A percentile compares a stretch with the other conserved stretches of the same genome.
phyloP scores from a whole-genome alignment of 257 asterid species.

The Ligustrum vulgare region DNA sequence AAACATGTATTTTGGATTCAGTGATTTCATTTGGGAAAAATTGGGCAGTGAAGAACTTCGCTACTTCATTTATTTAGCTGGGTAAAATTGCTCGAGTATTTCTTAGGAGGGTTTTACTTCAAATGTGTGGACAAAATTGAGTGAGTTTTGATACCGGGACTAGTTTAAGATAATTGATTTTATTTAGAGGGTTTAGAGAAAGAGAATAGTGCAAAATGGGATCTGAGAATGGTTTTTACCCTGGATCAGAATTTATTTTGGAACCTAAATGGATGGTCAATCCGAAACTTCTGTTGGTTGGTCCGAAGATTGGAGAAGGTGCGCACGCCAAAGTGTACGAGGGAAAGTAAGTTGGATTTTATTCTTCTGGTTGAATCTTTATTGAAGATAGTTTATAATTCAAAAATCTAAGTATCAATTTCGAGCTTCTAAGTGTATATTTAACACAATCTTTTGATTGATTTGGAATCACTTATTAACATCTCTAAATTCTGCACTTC shows the following conservation, averaged over 20 bases:
- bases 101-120: conserved; percentile 34
- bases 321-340: conserved; percentile 97
- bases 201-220: conserved; percentile 47
- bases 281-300: conserved; percentile 86
- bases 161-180: conserved; percentile 28
- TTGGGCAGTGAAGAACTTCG: conserved; percentile 17
- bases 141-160: conserved; percentile 29
- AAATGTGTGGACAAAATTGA: conserved; percentile 12
- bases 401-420: background rate
- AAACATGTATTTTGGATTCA: conserved; percentile 12
- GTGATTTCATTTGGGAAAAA: conserved; percentile 21
- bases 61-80: conserved; percentile 10
- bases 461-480: background rate
- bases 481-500: background rate
- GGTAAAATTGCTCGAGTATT: conserved; percentile 10
- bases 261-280: conserved; percentile 82
- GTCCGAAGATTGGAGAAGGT: conserved; percentile 97
- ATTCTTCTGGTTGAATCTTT: conserved; percentile 24
- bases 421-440: background rate
- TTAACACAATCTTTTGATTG: background rate
- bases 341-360: conserved; percentile 78
- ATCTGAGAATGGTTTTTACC: conserved; percentile 64
- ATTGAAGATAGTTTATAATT: conserved; percentile 6
- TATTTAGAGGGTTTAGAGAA: conserved; percentile 21
- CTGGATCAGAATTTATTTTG: conserved; percentile 61